Base-by-base conservation (phyloP, 345 rosid genomes). In the Cardiospermum halicacabum region DNA sequence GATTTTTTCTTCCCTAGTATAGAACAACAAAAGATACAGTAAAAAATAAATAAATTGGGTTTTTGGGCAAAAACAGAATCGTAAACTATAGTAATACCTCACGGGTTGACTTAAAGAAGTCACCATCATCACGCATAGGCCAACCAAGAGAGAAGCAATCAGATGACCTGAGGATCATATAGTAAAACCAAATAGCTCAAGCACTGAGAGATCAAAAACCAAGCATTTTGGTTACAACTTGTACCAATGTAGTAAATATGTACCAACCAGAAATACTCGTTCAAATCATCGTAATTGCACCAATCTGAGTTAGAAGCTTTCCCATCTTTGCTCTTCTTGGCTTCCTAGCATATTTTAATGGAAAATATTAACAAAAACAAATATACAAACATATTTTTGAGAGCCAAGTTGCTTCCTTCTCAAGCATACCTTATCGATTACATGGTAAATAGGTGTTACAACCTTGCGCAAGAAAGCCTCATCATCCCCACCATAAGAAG, bases 81-180 rank as follows among this genome's bases (percentile, higher is more conserved):
- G 45, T 18, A 77, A 61, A 73, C 50, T 68, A 58, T 51, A 71
- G 58, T 31, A 65, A 12, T 69, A 84, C 89, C 79, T 84, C 85
- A 62, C 78, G 81, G 21, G 92, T 93, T 74, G 99, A 85, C 72
- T 75, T 91, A 76, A 94, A 94, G 74, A 94, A 80, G 40, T 80
- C 84, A n/a, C 97, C 97, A 77, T 94, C 97, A 70, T 94, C 99
- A 60, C 99, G 97, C 99, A 94, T 94, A 26, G 99, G 97, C 97
- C 99, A 94, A 72, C 97, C 99, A 74, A 94, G 96, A 76, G 99
- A 87, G 80, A 94, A 94, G 87, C 99, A 94, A 58, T 89, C 89
- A 39, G 96, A 58, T 67, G 91, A 84, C 99, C 97, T 91, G 74
- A 62, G 73, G 55, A 56, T 36, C 21, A 72, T 51, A 61, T 53